These are phyloP conservation scores for Leptographium procerum DNA, from an alignment of 2,329 filamentous ascomycete species.

Conservation along the genomic window DNA sequence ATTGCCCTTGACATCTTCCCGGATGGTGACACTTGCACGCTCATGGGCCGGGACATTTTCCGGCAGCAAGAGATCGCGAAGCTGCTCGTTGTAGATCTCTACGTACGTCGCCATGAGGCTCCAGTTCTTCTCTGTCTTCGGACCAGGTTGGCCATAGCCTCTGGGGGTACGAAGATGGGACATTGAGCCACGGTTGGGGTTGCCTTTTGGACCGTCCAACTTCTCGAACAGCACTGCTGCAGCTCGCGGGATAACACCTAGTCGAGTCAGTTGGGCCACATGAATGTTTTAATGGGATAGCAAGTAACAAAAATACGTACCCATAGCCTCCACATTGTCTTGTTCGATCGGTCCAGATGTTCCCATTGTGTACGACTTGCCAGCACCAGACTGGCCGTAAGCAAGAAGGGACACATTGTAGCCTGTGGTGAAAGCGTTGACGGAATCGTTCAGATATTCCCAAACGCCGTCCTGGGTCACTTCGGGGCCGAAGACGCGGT, in stretches of 20 bases:
- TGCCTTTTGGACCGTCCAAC: constrained; percentile 47
- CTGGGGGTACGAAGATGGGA: constrained; percentile 71
- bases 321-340: constrained; percentile 59
- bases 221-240: constrained; percentile 80
- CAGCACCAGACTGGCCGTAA: constrained; percentile 93
- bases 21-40: constrained; percentile 72
- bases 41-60: constrained; percentile 60
- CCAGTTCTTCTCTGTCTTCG: constrained; percentile 65
- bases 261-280: neutral
- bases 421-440: constrained; percentile 81
- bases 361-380: constrained; percentile 98
- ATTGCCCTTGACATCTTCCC: constrained; percentile 87
- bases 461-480: constrained; percentile 81
- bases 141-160: constrained; percentile 54
- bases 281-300: neutral
- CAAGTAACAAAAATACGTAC: constrained; percentile 37
- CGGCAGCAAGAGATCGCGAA: constrained; percentile 78
- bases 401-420: constrained; percentile 98
- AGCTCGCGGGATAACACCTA: constrained; percentile 91
- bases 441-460: constrained; percentile 86
- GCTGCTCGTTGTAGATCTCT: constrained; percentile 94
- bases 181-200: constrained; percentile 50
- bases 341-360: constrained; percentile 80
- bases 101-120: constrained; percentile 89
- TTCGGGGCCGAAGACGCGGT: constrained; percentile 81